Conservation (phyloP, 2,329 filamentous ascomycete genomes). For the Aspergillus floridensis region DNA sequence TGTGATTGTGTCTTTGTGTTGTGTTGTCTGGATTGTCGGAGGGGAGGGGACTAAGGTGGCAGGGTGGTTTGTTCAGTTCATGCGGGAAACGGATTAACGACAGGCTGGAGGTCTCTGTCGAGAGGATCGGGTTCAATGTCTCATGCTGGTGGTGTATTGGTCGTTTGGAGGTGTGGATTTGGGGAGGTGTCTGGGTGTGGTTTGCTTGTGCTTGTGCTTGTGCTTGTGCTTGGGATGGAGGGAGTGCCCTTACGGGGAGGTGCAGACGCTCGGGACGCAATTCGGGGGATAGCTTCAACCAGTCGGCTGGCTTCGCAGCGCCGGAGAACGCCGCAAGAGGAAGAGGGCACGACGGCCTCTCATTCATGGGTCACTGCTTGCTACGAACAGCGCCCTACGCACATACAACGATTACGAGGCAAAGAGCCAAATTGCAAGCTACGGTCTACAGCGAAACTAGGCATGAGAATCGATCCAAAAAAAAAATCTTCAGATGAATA, state of each 20-base stretch:
- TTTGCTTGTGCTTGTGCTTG: neutral
- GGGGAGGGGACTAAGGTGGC: neutral
- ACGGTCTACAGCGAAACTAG: neutral
- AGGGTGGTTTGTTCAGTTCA: neutral
- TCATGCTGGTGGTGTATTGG: neutral
- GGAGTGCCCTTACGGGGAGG: constrained; percentile 12
- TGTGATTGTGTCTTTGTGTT: neutral
- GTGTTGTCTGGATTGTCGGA: neutral
- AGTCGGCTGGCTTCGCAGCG: too few species aligned
- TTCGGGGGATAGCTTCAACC: constrained; percentile 5
- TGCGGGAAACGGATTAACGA: too few species aligned
- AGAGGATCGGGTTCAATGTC: neutral
- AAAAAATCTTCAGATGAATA: too few species aligned
- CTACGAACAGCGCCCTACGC: too few species aligned
- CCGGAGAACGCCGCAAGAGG: neutral
- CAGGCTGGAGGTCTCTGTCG: too few species aligned
- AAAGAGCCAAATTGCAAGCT: neutral
- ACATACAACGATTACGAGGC: too few species aligned
- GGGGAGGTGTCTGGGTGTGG: neutral
- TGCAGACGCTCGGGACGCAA: constrained; percentile 10
- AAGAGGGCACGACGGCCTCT: too few species aligned
- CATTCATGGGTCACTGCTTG: too few species aligned
- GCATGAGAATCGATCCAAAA: too few species aligned
- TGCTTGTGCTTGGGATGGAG: neutral
- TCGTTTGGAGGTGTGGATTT: too few species aligned